These are phyloP conservation scores for Syzygium jambos DNA, from an alignment of 345 rosid genomes.

Conservation along the genomic window DNA sequence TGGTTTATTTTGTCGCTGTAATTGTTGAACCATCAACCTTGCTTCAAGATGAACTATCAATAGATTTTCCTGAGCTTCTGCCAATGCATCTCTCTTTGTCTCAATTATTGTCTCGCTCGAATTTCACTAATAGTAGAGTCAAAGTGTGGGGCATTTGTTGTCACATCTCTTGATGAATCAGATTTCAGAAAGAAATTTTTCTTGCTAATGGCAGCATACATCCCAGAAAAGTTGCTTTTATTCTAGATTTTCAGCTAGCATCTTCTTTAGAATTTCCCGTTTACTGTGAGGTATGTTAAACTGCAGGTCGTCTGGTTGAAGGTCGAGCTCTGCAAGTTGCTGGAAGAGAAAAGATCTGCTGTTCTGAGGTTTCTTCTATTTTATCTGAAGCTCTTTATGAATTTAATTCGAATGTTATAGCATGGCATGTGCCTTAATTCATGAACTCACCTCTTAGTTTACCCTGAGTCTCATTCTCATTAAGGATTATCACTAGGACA, in stretches of 20 bases:
- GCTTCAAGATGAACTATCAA: neutral
- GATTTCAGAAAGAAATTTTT: neutral
- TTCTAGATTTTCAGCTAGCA: neutral
- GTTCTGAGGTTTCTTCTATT: slow-evolving; percentile 53
- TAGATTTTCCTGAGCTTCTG: neutral
- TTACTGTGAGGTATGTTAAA: neutral
- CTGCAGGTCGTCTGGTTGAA: slow-evolving; percentile 88
- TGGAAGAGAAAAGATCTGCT: slow-evolving; percentile 97
- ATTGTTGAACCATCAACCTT: neutral
- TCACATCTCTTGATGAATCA: neutral
- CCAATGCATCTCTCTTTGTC: neutral
- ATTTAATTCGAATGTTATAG: neutral
- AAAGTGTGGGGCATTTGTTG: neutral
- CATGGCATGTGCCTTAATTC: neutral
- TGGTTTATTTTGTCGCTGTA: neutral
- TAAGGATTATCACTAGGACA: neutral
- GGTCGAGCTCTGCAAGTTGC: slow-evolving; percentile 86
- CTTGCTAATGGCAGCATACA: neutral
- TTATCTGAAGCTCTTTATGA: neutral
- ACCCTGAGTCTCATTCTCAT: neutral
- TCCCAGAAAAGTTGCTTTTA: neutral
- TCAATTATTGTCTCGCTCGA: neutral
- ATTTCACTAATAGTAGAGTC: neutral
- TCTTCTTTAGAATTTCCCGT: neutral
- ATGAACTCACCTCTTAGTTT: neutral